Conservation (phyloP, 495 filamentous ascomycete species). For the Terfezia claveryi region DNA sequence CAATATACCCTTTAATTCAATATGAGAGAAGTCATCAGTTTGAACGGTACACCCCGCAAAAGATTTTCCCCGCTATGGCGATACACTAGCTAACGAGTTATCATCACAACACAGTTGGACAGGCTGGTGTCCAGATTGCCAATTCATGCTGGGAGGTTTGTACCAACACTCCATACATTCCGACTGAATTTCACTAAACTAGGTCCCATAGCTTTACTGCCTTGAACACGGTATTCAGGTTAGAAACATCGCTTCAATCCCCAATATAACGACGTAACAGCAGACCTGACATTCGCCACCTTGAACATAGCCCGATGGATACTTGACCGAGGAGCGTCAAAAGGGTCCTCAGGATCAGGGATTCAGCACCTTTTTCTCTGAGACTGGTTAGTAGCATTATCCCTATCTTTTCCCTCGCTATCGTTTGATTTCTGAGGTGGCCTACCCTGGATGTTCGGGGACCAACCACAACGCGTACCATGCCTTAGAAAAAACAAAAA, state of each 20-base stretch:
- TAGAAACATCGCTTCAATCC: slow-evolving; percentile 20
- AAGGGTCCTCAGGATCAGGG: slow-evolving; percentile 77
- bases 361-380: slow-evolving; percentile 99
- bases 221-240: slow-evolving; percentile 99
- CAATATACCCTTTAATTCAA: slow-evolving; percentile 19
- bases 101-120: slow-evolving; percentile 53
- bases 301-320: slow-evolving; percentile 68
- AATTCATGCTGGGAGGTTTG: slow-evolving; percentile 99
- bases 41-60: slow-evolving; percentile 62
- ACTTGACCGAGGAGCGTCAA: slow-evolving; percentile 95
- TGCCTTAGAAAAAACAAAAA: not conserved
- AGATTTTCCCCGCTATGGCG: slow-evolving; percentile 8
- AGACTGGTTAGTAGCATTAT: slow-evolving; percentile 60
- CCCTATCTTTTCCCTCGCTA: not conserved
- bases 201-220: slow-evolving; percentile 65
- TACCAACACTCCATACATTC: not conserved
- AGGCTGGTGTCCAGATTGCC: slow-evolving; percentile 99
- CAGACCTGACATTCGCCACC: slow-evolving; percentile 3
- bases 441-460: not conserved
- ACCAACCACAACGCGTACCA: not conserved
- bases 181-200: not conserved
- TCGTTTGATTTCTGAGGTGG: not conserved
- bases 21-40: slow-evolving; percentile 98
- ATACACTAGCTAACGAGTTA: not conserved
- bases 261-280: slow-evolving; percentile 5